Percentiles rank a stretch among this genome's conserved stretches.
Conservation (phyloP, 2,329 filamentous ascomycete species). For the Fusarium pininemorale region DNA sequence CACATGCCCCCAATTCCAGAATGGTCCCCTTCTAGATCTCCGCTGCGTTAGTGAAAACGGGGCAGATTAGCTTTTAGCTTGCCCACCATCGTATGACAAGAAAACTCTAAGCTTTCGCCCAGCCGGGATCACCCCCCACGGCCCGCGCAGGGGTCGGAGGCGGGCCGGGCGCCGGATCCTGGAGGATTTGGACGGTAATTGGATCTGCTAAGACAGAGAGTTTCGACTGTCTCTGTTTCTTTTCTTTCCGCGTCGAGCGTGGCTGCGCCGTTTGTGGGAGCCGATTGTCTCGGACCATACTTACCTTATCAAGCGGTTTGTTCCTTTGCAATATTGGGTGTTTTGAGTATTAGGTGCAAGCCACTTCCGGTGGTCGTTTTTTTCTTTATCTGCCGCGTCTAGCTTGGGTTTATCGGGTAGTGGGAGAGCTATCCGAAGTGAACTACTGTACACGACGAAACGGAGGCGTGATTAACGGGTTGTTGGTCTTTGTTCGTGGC, state of each 20-base stretch:
- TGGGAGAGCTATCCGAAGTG: not conserved
- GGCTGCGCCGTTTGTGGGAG: not conserved
- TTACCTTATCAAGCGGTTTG: not conserved
- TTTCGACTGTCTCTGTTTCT: not conserved
- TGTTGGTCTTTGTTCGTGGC: not conserved
- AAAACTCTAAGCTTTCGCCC: slow-evolving; percentile 25
- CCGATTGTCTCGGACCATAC: not conserved
- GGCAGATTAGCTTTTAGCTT: not conserved
- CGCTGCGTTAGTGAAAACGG: not conserved
- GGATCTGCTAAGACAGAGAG: not conserved
- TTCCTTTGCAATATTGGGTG: not conserved
- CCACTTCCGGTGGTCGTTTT: not conserved
- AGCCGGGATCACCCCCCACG: slow-evolving; percentile 22
- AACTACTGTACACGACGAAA: not conserved
- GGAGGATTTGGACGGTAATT: not conserved
- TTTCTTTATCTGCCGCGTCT: not conserved
- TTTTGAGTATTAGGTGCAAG: not conserved
- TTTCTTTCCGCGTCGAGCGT: not conserved
- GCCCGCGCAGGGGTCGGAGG: slow-evolving; percentile 11
- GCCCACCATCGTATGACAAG: slow-evolving; percentile 12
- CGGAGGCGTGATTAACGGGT: too few species aligned
- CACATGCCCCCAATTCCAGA: not conserved
- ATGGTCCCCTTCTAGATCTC: not conserved
- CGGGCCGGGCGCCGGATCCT: not conserved
- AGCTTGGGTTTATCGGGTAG: not conserved